Evolutionary conservation across 139 green algal species (phyloP).

Genomic region (Pseudopediastrum boryanum): DNA sequence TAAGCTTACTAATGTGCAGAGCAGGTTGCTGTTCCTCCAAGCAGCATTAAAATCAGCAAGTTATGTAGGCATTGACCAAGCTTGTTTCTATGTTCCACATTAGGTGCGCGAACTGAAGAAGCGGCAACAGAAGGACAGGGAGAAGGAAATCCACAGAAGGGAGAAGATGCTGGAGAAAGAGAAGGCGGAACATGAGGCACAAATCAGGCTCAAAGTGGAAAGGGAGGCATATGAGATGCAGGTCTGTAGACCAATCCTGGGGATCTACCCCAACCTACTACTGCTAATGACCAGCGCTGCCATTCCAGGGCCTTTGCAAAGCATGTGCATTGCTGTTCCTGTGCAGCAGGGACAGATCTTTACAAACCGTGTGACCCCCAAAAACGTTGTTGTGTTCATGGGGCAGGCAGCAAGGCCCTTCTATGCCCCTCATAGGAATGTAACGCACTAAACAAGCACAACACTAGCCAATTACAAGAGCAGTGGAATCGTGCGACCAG

Average conservation of each 20-base stretch:
- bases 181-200: constrained; percentile 53
- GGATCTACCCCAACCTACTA: background rate
- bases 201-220: constrained; percentile 67
- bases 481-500: no score
- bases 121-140: constrained; percentile 69
- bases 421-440: no score
- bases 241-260: no score
- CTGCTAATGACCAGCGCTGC: background rate
- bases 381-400: no score
- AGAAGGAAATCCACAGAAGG: constrained; percentile 60
- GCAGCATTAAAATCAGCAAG: background rate
- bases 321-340: no score
- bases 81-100: no score
- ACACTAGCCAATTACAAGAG: no score
- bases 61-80: no score
- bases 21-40: background rate
- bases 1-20: background rate
- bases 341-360: no score
- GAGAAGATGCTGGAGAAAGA: constrained; percentile 68
- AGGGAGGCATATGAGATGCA: constrained; percentile 68
- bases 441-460: no score
- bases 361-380: no score
- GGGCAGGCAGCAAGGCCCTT: no score
- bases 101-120: constrained; percentile 82
- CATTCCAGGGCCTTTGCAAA: background rate